Evolutionary conservation across 306 rosid species (phyloP).

Genomic region (Canavalia gladiata): DNA sequence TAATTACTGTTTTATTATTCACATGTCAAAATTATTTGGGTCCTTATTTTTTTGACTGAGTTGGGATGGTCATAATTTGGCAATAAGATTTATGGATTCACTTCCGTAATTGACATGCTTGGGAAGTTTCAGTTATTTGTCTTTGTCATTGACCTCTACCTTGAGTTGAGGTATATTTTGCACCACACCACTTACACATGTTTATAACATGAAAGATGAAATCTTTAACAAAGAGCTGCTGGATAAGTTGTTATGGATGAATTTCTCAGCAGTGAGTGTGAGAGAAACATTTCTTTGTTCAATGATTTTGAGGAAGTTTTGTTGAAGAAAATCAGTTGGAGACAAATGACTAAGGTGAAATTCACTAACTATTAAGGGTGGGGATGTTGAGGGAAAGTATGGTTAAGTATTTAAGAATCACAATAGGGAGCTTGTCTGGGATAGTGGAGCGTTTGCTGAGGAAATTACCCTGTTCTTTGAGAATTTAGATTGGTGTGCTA

Average conservation of each 20-base stretch:
- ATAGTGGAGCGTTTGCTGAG: background rate
- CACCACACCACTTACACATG: background rate
- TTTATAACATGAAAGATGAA: constrained; percentile 28
- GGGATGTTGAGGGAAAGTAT: background rate
- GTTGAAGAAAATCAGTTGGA: constrained; percentile 7
- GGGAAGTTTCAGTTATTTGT: constrained; percentile 4
- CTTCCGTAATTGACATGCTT: background rate
- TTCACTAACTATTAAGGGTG: background rate
- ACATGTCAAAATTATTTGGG: background rate
- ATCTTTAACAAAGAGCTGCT: background rate
- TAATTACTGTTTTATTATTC: background rate
- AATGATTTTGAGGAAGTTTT: background rate
- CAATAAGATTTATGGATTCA: background rate
- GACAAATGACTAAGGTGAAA: background rate
- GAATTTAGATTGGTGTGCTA: background rate
- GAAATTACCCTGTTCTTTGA: background rate
- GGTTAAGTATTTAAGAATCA: background rate
- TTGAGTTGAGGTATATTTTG: constrained; percentile 4
- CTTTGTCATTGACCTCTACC: background rate
- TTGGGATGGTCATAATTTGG: background rate
- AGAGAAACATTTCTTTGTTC: background rate
- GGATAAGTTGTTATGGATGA: constrained; percentile 16
- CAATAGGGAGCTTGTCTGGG: background rate
- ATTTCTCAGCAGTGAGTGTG: background rate
- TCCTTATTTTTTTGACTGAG: background rate